These are phyloP conservation scores for Colletotrichum sp. DNA, from an alignment of 2,329 filamentous ascomycete species.

Conservation along the genomic window DNA sequence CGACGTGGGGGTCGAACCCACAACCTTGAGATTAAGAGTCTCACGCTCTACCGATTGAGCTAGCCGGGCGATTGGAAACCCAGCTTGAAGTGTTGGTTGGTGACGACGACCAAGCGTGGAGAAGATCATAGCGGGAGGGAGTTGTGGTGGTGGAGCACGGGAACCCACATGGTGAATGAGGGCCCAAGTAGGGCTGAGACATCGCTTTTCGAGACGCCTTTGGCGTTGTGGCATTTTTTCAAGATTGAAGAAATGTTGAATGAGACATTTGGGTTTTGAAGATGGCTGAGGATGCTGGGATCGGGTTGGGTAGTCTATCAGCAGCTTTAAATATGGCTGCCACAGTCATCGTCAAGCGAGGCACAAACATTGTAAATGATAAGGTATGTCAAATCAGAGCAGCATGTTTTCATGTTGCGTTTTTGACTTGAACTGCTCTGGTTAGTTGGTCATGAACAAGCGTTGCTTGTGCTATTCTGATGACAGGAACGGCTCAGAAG, in stretches of 20 bases:
- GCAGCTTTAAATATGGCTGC: no score
- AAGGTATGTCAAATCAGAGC: no score
- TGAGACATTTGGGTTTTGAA: background rate
- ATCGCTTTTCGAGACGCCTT: rapidly evolving
- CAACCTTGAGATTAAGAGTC: slow-evolving; percentile 70
- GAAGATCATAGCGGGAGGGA: background rate
- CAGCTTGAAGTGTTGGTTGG: background rate
- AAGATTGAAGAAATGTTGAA: rapidly evolving
- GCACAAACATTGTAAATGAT: no score
- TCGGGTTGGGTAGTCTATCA: no score
- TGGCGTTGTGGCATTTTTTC: background rate
- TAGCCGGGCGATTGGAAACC: slow-evolving; percentile 51
- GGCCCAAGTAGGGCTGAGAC: background rate
- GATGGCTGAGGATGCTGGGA: no score
- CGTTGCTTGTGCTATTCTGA: no score
- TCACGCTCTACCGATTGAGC: slow-evolving; percentile 77
- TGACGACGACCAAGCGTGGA: background rate
- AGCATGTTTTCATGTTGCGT: no score
- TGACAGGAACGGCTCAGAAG: no score
- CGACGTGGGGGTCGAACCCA: slow-evolving; percentile 49
- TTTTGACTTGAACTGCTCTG: no score
- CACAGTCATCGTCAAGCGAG: no score
- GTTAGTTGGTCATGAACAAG: no score
- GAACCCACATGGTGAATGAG: background rate
- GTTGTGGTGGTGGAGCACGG: background rate